A percentile compares a stretch with the other conserved stretches of the same genome.
Conservation (phyloP, 2,329 filamentous ascomycete genomes). For the Scedosporium aurantiacum region DNA sequence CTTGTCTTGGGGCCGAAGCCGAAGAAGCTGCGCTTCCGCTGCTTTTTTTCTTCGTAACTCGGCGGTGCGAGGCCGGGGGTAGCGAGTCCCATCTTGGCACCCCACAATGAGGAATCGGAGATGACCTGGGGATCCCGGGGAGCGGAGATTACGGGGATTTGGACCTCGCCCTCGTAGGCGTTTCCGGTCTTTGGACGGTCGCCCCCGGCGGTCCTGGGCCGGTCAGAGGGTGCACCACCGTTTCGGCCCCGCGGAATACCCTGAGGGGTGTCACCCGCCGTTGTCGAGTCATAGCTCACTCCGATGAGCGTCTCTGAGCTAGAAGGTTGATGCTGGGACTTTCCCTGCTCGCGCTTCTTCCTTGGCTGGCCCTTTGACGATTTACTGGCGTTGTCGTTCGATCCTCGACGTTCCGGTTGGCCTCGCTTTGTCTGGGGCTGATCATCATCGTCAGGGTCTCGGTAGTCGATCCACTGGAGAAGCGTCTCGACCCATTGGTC, state of each 20-base stretch:
- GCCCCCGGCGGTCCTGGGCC: slow-evolving; percentile 4
- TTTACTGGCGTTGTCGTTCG: not conserved
- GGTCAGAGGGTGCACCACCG: slow-evolving; percentile 23
- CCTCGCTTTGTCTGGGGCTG: slow-evolving; percentile 15
- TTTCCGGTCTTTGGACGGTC: slow-evolving; percentile 26
- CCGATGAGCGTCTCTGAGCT: slow-evolving; percentile 41
- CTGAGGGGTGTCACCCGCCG: slow-evolving; percentile 36
- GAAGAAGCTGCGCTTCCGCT: slow-evolving; percentile 69
- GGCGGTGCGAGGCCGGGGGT: slow-evolving; percentile 29
- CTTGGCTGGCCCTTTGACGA: slow-evolving; percentile 9
- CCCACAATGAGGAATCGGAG: slow-evolving; percentile 73
- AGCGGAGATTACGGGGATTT: slow-evolving; percentile 53
- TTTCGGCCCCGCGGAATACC: not conserved
- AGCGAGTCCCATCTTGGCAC: slow-evolving; percentile 49
- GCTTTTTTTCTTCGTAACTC: slow-evolving; percentile 62
- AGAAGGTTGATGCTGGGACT: slow-evolving; percentile 22
- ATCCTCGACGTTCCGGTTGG: slow-evolving; percentile 6
- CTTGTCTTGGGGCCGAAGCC: slow-evolving; percentile 53
- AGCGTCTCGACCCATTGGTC: slow-evolving; percentile 90
- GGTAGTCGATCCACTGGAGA: slow-evolving; percentile 76
- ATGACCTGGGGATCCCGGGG: slow-evolving; percentile 80
- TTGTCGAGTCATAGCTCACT: slow-evolving; percentile 46
- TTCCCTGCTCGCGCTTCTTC: slow-evolving; percentile 22
- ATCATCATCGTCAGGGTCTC: slow-evolving; percentile 48
- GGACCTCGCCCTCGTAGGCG: slow-evolving; percentile 21